Evolutionary conservation across 1,284 basidiomycete genomes (phyloP).

Genomic region (Ustilago loliicola): DNA sequence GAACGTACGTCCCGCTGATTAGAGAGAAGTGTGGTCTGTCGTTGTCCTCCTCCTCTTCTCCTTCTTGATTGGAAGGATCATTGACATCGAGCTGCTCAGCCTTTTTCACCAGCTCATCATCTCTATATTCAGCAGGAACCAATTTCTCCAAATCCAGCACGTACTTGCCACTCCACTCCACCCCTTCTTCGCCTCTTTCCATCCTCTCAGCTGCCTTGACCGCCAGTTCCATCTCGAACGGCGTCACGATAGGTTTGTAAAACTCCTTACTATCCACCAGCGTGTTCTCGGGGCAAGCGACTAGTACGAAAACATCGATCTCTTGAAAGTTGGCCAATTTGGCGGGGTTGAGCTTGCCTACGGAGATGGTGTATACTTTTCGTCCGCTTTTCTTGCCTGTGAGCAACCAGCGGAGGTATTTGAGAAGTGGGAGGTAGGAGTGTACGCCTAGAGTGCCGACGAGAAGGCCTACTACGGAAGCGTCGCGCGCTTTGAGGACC

Average conservation of each 20-base stretch:
- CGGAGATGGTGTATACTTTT: constrained; percentile 85
- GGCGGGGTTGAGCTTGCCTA: constrained; percentile 93
- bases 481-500: constrained; percentile 89
- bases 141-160: constrained; percentile 81
- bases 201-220: constrained; percentile 72
- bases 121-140: constrained; percentile 58
- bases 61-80: constrained; percentile 3
- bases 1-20: constrained; percentile 86
- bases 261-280: constrained; percentile 88
- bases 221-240: constrained; percentile 89
- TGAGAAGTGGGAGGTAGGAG: constrained; percentile 39
- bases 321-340: constrained; percentile 97
- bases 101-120: constrained; percentile 7
- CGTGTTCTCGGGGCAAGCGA: constrained; percentile 94
- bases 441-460: constrained; percentile 91
- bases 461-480: constrained; percentile 93
- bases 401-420: constrained; percentile 51
- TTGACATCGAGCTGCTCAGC: constrained; percentile 4
- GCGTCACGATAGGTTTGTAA: constrained; percentile 89
- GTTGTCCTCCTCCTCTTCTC: constrained; percentile 72
- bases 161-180: constrained; percentile 82
- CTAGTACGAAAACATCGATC: constrained; percentile 94
- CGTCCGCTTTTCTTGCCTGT: constrained; percentile 77
- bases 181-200: constrained; percentile 42
- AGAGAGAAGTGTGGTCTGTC: constrained; percentile 79